A percentile compares a stretch with the other conserved stretches of the same genome.
phyloP scores from a whole-genome alignment of 2,329 filamentous ascomycete species.

The Talaromyces sp. region DNA sequence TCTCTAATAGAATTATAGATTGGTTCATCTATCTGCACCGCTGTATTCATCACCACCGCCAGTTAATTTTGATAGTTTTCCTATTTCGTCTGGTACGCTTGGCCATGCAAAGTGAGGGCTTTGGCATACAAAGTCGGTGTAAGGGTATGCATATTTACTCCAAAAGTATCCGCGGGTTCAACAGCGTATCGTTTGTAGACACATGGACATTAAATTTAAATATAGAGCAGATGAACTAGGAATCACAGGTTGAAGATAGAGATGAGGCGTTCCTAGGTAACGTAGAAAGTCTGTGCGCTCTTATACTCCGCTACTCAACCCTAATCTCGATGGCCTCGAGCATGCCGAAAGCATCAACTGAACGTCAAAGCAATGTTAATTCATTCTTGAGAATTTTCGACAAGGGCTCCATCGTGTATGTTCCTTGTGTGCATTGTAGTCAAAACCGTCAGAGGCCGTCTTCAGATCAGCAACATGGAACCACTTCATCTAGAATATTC shows the following conservation, averaged over 20 bases:
- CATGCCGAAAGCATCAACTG: not conserved
- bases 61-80: not conserved
- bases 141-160: not conserved
- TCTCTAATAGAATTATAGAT: not conserved
- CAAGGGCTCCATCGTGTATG: not conserved
- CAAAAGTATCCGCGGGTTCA: not conserved
- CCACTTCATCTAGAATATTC: not conserved
- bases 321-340: not conserved
- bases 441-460: not conserved
- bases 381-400: not conserved
- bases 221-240: not conserved
- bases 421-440: not conserved
- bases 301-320: not conserved
- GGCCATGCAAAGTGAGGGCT: not conserved
- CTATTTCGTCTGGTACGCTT: slow-evolving; percentile 2
- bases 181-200: not conserved
- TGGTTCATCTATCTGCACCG: not conserved
- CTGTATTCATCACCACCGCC: not conserved
- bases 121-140: slow-evolving; percentile 11
- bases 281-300: not conserved
- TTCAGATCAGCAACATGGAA: not conserved
- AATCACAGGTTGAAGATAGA: not conserved
- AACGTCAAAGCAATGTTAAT: not conserved
- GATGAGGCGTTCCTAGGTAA: not conserved
- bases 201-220: not conserved